Conservation (phyloP, 208 protist genomes). For the Trichomonas vaginalis region DNA sequence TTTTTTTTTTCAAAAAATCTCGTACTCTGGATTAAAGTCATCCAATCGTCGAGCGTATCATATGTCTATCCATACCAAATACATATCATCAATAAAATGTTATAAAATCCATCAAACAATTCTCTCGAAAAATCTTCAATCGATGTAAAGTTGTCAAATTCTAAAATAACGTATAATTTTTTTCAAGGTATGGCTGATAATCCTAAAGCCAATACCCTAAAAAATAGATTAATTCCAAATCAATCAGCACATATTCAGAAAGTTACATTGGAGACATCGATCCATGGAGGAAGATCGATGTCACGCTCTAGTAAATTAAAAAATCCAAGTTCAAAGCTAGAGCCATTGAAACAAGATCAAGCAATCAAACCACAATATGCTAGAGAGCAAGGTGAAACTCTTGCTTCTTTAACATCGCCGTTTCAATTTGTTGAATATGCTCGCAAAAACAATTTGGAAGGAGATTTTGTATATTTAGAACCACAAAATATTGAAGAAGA, state of each 20-base stretch:
- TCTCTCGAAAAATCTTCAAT: no score
- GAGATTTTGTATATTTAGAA: constrained; percentile 1
- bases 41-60: no score
- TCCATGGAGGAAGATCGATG: background rate
- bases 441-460: background rate
- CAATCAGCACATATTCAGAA: background rate
- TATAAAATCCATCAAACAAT: no score
- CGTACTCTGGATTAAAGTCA: no score
- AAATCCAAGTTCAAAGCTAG: background rate
- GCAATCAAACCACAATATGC: background rate
- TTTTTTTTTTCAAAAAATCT: no score
- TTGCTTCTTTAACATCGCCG: background rate
- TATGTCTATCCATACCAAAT: no score
- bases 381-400: background rate
- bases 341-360: background rate
- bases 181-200: background rate
- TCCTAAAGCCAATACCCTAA: background rate
- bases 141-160: background rate
- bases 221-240: background rate
- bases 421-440: constrained; percentile 14
- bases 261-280: background rate
- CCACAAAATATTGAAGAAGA: background rate
- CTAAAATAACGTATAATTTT: background rate
- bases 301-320: background rate
- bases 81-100: no score